phyloP scores from a whole-genome alignment of 208 protist genomes.

The Leishmania tropica region DNA sequence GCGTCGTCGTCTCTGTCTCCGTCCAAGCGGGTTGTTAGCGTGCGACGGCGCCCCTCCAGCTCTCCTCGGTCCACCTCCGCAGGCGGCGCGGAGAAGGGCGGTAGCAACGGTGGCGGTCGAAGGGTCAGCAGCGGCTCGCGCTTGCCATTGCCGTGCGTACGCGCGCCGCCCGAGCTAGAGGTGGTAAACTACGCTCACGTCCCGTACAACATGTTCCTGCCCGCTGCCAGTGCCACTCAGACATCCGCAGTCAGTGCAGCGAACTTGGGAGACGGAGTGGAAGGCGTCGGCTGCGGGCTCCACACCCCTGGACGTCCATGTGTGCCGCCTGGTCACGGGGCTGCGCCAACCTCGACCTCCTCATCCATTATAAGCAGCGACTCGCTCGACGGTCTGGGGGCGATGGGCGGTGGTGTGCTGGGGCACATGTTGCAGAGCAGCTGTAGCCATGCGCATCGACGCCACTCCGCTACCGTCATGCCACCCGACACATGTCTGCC shows the following conservation, averaged over 20 bases:
- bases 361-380: conserved; percentile 20
- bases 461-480: not conserved
- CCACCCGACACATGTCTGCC: not conserved
- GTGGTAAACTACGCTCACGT: conserved; percentile 54
- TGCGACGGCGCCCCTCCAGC: conserved; percentile 15
- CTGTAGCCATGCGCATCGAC: conserved; percentile 16
- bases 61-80: conserved; percentile 12
- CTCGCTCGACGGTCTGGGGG: conserved; percentile 19
- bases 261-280: not conserved
- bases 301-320: not conserved
- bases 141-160: not conserved
- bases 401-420: conserved; percentile 12
- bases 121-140: conserved; percentile 16
- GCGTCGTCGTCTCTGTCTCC: conserved; percentile 15
- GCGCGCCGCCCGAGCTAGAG: conserved; percentile 18
- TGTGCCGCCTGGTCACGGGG: not conserved
- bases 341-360: conserved; percentile 2
- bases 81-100: conserved; percentile 3
- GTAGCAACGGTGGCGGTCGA: not conserved
- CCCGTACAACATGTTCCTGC: conserved; percentile 47
- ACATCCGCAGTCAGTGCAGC: not conserved
- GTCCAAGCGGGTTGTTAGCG: not conserved
- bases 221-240: not conserved
- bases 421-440: conserved; percentile 35
- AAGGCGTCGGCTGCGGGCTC: not conserved